Percentiles rank a stretch among this genome's conserved stretches.
phyloP scores from a whole-genome alignment of 73 alveolate species.

The Paramecium biaurelia region DNA sequence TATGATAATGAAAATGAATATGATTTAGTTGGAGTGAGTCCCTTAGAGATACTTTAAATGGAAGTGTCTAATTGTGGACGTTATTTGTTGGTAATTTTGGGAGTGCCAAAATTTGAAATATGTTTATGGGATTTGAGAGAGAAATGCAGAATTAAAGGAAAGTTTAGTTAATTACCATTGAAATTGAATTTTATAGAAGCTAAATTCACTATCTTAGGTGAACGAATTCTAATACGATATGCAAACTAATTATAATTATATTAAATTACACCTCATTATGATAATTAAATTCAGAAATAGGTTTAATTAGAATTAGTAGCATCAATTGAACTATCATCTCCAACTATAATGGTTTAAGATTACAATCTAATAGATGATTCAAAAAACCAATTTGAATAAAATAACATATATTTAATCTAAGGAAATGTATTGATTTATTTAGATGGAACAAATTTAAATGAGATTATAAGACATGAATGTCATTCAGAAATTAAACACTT shows the following conservation, averaged over 20 bases:
- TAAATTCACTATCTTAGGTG: slow-evolving; percentile 32
- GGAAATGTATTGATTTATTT: slow-evolving; percentile 42
- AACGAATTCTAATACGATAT: slow-evolving; percentile 11
- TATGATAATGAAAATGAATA: slow-evolving; percentile 59
- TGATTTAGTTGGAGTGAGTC: slow-evolving; percentile 24
- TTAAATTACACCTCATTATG: slow-evolving; percentile 47
- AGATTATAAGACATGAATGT: slow-evolving; percentile 48
- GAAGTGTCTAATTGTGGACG: slow-evolving; percentile 80
- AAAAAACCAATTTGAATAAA: background rate
- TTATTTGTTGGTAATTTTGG: slow-evolving; percentile 77
- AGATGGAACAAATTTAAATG: slow-evolving; percentile 55
- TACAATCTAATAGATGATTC: background rate
- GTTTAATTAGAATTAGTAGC: slow-evolving; percentile 23
- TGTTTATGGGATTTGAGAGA: slow-evolving; percentile 75
- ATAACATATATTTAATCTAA: slow-evolving; percentile 31
- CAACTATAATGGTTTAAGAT: background rate
- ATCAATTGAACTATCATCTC: background rate
- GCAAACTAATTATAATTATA: slow-evolving; percentile 18
- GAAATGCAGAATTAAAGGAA: slow-evolving; percentile 64
- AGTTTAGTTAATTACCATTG: slow-evolving; percentile 8
- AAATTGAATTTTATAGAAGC: slow-evolving; percentile 52
- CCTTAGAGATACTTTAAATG: slow-evolving; percentile 70
- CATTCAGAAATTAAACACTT: background rate
- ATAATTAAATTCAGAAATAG: background rate
- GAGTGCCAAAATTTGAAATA: slow-evolving; percentile 80